These are phyloP conservation scores for Saccharomyces hybrid DNA, from an alignment of 1,139 yeast species.

Conservation along the genomic window DNA sequence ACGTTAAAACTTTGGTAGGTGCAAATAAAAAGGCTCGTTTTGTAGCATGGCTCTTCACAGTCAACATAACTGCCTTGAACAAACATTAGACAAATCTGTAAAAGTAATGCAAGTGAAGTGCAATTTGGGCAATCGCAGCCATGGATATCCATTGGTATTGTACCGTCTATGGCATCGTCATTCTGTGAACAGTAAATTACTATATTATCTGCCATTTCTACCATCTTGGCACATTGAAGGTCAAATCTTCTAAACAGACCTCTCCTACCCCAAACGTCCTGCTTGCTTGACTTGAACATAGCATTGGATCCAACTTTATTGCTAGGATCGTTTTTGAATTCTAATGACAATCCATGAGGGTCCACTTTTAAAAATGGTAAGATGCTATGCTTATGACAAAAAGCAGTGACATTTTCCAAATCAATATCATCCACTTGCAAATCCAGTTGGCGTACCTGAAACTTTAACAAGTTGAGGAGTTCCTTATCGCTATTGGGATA, in stretches of 20 bases:
- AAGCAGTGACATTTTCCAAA: background rate
- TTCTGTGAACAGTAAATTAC: slow-evolving; percentile 22
- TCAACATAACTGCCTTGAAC: slow-evolving; percentile 18
- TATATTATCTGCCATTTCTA: slow-evolving; percentile 24
- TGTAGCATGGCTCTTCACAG: slow-evolving; percentile 12
- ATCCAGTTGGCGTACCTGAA: background rate
- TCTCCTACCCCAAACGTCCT: background rate
- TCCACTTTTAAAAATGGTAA: background rate
- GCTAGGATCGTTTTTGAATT: background rate
- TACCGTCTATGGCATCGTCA: background rate
- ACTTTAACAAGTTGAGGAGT: background rate
- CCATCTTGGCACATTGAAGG: slow-evolving; percentile 28
- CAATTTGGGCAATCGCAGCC: slow-evolving; percentile 16
- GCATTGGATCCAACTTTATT: background rate
- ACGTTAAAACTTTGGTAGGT: slow-evolving; percentile 6
- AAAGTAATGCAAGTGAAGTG: slow-evolving; percentile 12
- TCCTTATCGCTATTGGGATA: background rate
- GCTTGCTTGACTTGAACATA: background rate
- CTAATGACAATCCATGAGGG: background rate
- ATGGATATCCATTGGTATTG: slow-evolving; percentile 7
- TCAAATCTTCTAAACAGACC: slow-evolving; percentile 31
- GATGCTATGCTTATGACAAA: background rate
- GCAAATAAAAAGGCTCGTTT: slow-evolving; percentile 15
- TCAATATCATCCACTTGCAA: background rate
- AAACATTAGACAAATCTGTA: slow-evolving; percentile 15